These are phyloP conservation scores for Pythium coloratum DNA, from an alignment of 352 stramenopile species.

Conservation along the genomic window DNA sequence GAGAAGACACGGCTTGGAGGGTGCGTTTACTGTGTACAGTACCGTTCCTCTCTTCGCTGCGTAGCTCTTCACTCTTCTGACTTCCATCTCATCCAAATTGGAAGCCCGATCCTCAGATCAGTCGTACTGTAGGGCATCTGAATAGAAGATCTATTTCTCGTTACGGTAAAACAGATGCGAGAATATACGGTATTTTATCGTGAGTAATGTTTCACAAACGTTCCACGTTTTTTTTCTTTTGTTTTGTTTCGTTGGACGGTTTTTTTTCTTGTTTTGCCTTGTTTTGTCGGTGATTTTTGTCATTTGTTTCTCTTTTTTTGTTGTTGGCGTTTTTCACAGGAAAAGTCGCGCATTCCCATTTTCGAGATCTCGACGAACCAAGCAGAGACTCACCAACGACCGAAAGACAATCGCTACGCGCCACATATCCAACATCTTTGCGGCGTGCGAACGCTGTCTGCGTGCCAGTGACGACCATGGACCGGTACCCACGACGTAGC, in stretches of 20 bases:
- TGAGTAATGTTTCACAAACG: constrained; percentile 2
- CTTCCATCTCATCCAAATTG: constrained; percentile 5
- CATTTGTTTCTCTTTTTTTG: background rate
- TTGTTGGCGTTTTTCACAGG: constrained; percentile 2
- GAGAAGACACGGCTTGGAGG: background rate
- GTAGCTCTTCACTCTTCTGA: constrained; percentile 3
- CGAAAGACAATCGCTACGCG: background rate
- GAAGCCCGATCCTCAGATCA: constrained; percentile 7
- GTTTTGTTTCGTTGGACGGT: background rate
- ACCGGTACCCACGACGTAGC: background rate
- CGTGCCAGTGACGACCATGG: constrained; percentile 2
- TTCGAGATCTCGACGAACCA: background rate
- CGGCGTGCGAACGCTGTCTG: background rate
- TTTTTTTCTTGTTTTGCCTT: constrained; percentile 10
- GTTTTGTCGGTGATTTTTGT: constrained; percentile 9
- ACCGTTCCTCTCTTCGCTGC: background rate
- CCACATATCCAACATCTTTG: background rate
- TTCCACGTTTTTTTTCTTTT: background rate
- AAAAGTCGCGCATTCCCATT: constrained; percentile 12
- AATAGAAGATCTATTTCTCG: constrained; percentile 12
- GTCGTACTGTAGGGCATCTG: constrained; percentile 5
- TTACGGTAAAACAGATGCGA: constrained; percentile 1
- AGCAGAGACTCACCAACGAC: background rate
- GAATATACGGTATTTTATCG: constrained; percentile 2
- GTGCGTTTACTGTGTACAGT: background rate